Evolutionary conservation across 371 early-diverging fungal species (phyloP).

Genomic region (Lichtheimia ramosa): DNA sequence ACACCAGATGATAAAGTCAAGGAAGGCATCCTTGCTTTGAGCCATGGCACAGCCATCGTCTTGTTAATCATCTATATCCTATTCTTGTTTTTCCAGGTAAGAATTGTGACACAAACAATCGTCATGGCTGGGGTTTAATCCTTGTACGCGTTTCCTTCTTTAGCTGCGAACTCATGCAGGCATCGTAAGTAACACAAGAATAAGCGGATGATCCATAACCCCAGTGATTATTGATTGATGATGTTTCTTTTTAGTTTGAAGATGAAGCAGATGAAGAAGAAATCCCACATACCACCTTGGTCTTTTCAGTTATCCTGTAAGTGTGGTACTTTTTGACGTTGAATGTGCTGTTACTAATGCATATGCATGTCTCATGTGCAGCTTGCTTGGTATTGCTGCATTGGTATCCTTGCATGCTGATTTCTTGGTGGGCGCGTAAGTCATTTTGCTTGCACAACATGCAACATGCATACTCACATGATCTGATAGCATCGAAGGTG

Average conservation of each 20-base stretch:
- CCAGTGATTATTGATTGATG: background rate
- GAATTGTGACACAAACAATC: background rate
- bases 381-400: slow-evolving; percentile 50
- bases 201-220: background rate
- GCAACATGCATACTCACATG: background rate
- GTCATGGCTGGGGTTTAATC: background rate
- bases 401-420: slow-evolving; percentile 81
- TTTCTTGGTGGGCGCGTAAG: slow-evolving; percentile 68
- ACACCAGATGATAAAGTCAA: slow-evolving; percentile 30
- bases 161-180: slow-evolving; percentile 70
- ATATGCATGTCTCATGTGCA: slow-evolving; percentile 4
- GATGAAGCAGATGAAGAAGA: slow-evolving; percentile 54
- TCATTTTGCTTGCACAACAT: background rate
- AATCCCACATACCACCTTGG: slow-evolving; percentile 48
- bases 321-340: background rate
- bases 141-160: slow-evolving; percentile 13
- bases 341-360: background rate
- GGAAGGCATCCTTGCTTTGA: slow-evolving; percentile 55
- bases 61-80: slow-evolving; percentile 73
- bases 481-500: slow-evolving; percentile 68
- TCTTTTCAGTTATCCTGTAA: slow-evolving; percentile 36
- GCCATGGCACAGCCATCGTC: slow-evolving; percentile 73
- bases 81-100: slow-evolving; percentile 75
- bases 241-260: slow-evolving; percentile 29
- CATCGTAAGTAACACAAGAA: slow-evolving; percentile 38